Evolutionary conservation across 768 basidiomycete genomes (phyloP), one percentile per base, ranked within the genome.

Genomic region (Russula compacta): DNA sequence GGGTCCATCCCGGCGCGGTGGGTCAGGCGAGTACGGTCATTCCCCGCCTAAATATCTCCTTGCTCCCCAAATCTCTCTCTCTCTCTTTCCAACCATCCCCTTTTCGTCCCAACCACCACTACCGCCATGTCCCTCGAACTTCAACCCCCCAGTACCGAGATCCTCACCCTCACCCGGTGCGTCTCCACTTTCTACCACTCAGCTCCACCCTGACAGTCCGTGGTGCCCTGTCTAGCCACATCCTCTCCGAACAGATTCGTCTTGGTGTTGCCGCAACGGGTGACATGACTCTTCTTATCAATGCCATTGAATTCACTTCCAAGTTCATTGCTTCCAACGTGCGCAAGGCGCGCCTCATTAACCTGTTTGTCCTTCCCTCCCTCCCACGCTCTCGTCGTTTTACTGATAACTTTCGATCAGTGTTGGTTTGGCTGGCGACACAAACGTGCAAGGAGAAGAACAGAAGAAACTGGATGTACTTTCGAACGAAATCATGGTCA

Each of bases 391-490:
- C 61, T 44, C 21, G 61, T 50, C 43, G 4, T 44, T 19, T 40
- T 53, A 29, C n/a, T 53, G 39, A 57, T 46, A 48, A 44, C 33
- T 54, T 48, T 54, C 53, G 40, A 48, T 55, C 69, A 95, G 94
- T n/a, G 88, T 99, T 66, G 97, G 97, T 36, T 81, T 95, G 21
- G 97, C 97, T 15, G 97, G 97, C 15, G 93, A 95, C 71, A 90
- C 90, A 32, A 99, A 99, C 71, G 87, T 95, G 8, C 92, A 95
- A 74, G 97, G 97, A 21, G 97, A 98, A 73, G 97, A 98, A 71
- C 97, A 99, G 80, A 99, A 99, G 81, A 99, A 99, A 76, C 81
- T 99, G 56, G 95, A 97, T 70, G 87, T 97, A n/a, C 79, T 97
- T 36, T 89, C 93, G 14, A 98, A 99, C 72, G 95, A 99, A 72